phyloP scores from a whole-genome alignment of 73 alveolate genomes.

The Tetrahymena elliotti region DNA sequence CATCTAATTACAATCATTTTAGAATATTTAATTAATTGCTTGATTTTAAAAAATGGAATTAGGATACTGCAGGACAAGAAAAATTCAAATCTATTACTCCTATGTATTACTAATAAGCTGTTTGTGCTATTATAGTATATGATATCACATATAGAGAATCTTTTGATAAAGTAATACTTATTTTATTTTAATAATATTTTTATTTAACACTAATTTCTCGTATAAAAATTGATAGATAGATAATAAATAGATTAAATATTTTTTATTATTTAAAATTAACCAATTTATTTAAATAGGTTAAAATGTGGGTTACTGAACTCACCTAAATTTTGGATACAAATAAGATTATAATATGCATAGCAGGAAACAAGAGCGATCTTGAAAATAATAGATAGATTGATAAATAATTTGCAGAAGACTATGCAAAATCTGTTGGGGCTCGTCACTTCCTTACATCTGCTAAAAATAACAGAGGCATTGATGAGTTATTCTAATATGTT shows the following conservation, averaged over 20 bases:
- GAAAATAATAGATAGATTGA: slow-evolving; percentile 51
- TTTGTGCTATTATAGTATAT: slow-evolving; percentile 76
- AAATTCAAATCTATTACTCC: slow-evolving; percentile 69
- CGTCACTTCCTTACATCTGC: slow-evolving; percentile 78
- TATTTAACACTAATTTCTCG: not conserved
- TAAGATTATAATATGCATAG: slow-evolving; percentile 59
- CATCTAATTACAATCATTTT: no score
- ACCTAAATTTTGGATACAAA: slow-evolving; percentile 49
- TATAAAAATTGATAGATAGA: no score
- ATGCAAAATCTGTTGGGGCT: slow-evolving; percentile 58
- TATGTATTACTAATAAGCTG: slow-evolving; percentile 72
- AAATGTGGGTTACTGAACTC: slow-evolving; percentile 74
- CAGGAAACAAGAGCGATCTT: slow-evolving; percentile 82
- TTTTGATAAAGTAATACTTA: slow-evolving; percentile 47
- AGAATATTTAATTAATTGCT: no score
- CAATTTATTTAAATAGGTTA: slow-evolving; percentile 13
- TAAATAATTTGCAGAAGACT: slow-evolving; percentile 37
- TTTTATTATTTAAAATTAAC: no score
- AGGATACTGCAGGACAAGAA: slow-evolving; percentile 93
- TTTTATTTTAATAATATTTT: not conserved
- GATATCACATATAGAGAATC: slow-evolving; percentile 83
- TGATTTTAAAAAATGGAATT: no score
- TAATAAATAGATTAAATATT: no score
- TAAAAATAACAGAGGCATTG: slow-evolving; percentile 70
- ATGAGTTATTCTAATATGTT: slow-evolving; percentile 40